A percentile compares a stretch with the other conserved stretches of the same genome.
Conservation (phyloP, 192 early-diverging fungal genomes). For the Linnemannia hyalina region DNA sequence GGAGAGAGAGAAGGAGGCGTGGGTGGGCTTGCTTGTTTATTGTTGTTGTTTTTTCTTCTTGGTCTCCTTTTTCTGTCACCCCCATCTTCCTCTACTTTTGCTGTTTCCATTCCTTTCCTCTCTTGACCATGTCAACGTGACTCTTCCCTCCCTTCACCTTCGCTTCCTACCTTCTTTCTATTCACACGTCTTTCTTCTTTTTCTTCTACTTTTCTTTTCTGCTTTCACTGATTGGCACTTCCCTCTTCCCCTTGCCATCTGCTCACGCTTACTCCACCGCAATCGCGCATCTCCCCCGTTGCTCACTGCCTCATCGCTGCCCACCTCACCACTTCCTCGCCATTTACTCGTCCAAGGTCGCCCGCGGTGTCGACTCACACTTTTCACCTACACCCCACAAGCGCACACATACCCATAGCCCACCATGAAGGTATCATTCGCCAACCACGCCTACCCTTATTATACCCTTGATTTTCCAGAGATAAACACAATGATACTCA, state of each 20-base stretch:
- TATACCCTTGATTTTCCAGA: neutral
- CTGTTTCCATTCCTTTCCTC: neutral
- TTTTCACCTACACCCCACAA: neutral
- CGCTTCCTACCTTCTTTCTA: neutral
- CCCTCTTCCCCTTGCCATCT: neutral
- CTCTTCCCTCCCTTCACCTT: neutral
- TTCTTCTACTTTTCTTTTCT: neutral
- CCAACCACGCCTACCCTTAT: neutral
- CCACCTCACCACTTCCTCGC: neutral
- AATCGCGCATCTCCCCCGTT: neutral
- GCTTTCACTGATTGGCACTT: neutral
- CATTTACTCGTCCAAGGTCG: neutral
- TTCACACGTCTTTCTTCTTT: neutral
- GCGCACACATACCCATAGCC: neutral
- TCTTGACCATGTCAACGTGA: neutral
- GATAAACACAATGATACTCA: neutral
- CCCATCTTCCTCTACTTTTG: neutral
- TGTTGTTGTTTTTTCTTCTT: neutral
- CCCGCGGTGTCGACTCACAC: neutral
- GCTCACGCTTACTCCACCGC: neutral
- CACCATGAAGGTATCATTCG: slow-evolving; percentile 20
- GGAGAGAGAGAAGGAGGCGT: neutral
- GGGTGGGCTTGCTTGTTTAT: neutral
- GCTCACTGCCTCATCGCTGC: neutral
- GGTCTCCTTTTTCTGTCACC: neutral